phyloP scores from a whole-genome alignment of 768 basidiomycete species.

The Macrocybe gigantea region DNA sequence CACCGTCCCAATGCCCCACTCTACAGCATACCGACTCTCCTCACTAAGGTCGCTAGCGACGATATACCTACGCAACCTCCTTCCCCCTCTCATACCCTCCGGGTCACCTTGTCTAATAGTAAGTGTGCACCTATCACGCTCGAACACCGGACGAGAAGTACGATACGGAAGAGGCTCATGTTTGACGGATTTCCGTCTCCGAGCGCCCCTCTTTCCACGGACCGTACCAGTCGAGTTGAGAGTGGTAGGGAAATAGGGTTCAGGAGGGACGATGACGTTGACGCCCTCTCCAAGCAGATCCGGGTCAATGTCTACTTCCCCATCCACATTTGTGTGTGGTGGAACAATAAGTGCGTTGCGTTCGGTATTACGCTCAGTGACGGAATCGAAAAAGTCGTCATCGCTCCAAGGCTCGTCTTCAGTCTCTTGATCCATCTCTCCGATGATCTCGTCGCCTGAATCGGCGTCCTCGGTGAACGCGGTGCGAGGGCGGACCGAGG shows the following conservation, averaged over 20 bases:
- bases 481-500: conserved; percentile 52
- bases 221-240: conserved; percentile 41
- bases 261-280: conserved; percentile 79
- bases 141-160: conserved; percentile 78
- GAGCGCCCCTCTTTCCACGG: conserved; percentile 38
- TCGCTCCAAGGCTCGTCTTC: conserved; percentile 60
- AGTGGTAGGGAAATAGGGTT: conserved; percentile 76
- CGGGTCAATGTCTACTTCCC: conserved; percentile 60
- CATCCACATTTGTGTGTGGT: conserved; percentile 21
- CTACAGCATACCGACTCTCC: conserved; percentile 90
- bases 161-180: conserved; percentile 60
- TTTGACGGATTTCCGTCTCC: conserved; percentile 57
- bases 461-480: conserved; percentile 55
- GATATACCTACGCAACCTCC: conserved; percentile 70
- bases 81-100: conserved; percentile 41
- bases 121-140: conserved; percentile 90
- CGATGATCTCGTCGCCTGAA: too few relatives aligned
- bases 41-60: conserved; percentile 94
- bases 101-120: conserved; percentile 85
- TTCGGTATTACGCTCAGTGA: conserved; percentile 87
- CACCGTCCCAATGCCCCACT: conserved; percentile 98
- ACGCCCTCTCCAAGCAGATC: conserved; percentile 92
- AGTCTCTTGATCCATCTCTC: conserved; percentile 63
- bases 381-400: conserved; percentile 62
- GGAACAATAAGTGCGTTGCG: conserved; percentile 61